Evolutionary conservation across 352 stramenopile genomes (phyloP), one percentile per base, ranked within the genome.

Genomic region (Pythium rishiriense): DNA sequence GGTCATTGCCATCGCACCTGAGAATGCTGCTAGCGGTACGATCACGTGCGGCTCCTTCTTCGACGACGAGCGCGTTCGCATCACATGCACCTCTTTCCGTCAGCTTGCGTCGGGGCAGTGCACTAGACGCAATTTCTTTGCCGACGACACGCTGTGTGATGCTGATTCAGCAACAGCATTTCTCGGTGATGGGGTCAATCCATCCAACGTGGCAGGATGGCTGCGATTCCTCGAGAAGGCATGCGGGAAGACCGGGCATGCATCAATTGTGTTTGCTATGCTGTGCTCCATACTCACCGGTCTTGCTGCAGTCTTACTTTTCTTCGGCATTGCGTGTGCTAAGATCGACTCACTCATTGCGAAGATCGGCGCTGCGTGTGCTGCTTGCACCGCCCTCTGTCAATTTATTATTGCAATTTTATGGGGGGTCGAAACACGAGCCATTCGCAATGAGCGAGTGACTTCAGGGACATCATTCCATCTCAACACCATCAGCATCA

Each of bases 381-480:
- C 66, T 17, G 48, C 74, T 4, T 39, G 51, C 12, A 73, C 72
- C 15, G 65, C 49, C 1, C 28, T 58, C 0, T 70, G 78, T 21
- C 70, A 89, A 41, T 43, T 64, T 8, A 43, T 73, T 5, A 28
- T 89, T 21, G 62, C 72, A 2, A 53, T 69, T n/a, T 50, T 84
- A 19, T 87, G 80, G 78, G 63, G 66, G 31, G 48, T 76, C 12
- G 68, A 86, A 52, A 78, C 74, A 0, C 70, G 64, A 19, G 54
- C 68, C 28, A 58, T 87, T 39, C 56, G 72, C n/a, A 62, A 61
- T 7, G 47, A 68, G 33, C 25, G 54, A 7, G 72, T 77, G 21
- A 31, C 63, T 49, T 81, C 83, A 25, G 78, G 71, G 0, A 80
- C 64, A 17, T 79, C 74, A 0, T 87, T 86, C 22, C 86, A 89